phyloP scores from a whole-genome alignment of 345 rosid genomes.

The Citrus inodora region DNA sequence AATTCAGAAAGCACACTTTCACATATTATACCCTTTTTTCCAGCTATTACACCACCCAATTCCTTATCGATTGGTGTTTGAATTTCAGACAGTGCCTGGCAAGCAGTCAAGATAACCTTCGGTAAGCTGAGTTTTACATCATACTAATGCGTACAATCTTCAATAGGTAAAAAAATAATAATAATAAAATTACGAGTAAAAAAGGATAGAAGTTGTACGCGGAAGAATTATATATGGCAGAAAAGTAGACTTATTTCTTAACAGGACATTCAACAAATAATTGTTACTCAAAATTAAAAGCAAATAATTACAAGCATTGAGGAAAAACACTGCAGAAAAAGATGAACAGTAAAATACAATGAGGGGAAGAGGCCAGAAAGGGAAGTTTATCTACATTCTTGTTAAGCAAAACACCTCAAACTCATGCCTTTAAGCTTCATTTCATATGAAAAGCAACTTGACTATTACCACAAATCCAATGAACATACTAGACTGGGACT shows the following conservation, averaged over 20 bases:
- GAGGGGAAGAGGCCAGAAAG: background rate
- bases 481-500: background rate
- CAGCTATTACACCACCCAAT: slow-evolving; percentile 1
- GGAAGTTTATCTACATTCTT: background rate
- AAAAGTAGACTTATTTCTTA: background rate
- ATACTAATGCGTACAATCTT: background rate
- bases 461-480: background rate
- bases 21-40: slow-evolving; percentile 12
- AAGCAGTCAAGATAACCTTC: slow-evolving; percentile 1
- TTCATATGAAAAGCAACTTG: background rate
- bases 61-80: slow-evolving; percentile 9
- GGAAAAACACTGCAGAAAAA: background rate
- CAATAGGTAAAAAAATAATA: background rate
- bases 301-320: background rate
- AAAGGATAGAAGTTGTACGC: background rate
- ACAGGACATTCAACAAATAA: background rate
- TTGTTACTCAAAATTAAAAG: background rate
- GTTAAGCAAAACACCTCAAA: background rate
- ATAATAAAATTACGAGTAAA: background rate
- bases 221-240: background rate
- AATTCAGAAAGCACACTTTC: slow-evolving; percentile 14
- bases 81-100: slow-evolving; percentile 5
- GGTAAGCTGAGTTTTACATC: background rate
- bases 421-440: background rate
- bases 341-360: background rate